These are phyloP conservation scores for Amaranthus cruentus DNA, from an alignment of 148 eudicot genomes.

Conservation along the genomic window DNA sequence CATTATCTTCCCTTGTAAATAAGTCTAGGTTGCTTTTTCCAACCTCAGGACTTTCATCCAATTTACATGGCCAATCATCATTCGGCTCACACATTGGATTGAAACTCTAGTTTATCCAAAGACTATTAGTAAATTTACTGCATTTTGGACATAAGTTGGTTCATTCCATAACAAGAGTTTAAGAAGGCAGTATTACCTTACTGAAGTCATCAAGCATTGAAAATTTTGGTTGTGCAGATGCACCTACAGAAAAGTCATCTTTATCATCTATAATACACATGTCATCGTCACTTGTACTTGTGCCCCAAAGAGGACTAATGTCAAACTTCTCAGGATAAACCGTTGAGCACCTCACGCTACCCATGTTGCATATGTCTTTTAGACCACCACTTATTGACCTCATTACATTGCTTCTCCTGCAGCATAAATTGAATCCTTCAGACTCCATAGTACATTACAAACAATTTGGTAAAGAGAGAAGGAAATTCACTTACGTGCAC, in stretches of 20 bases:
- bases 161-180: background rate
- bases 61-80: constrained; percentile 62
- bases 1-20: constrained; percentile 27
- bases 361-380: constrained; percentile 41
- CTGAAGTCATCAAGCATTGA: constrained; percentile 29
- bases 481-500: constrained; percentile 36
- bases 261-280: constrained; percentile 73
- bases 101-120: constrained; percentile 47
- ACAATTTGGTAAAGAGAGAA: constrained; percentile 5
- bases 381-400: constrained; percentile 34
- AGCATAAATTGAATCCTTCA: constrained; percentile 19
- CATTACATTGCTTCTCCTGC: constrained; percentile 33
- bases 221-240: constrained; percentile 28
- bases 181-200: constrained; percentile 37
- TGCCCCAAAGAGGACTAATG: constrained; percentile 36
- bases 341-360: constrained; percentile 54
- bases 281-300: constrained; percentile 56
- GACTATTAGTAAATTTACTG: background rate
- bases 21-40: constrained; percentile 26
- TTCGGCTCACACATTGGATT: constrained; percentile 68
- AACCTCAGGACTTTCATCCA: constrained; percentile 46
- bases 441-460: background rate
- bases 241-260: constrained; percentile 32
- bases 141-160: background rate
- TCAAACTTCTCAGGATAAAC: constrained; percentile 45